Evolutionary conservation across 495 filamentous ascomycete species (phyloP).

Genomic region (Penicillium atrosanguineum): DNA sequence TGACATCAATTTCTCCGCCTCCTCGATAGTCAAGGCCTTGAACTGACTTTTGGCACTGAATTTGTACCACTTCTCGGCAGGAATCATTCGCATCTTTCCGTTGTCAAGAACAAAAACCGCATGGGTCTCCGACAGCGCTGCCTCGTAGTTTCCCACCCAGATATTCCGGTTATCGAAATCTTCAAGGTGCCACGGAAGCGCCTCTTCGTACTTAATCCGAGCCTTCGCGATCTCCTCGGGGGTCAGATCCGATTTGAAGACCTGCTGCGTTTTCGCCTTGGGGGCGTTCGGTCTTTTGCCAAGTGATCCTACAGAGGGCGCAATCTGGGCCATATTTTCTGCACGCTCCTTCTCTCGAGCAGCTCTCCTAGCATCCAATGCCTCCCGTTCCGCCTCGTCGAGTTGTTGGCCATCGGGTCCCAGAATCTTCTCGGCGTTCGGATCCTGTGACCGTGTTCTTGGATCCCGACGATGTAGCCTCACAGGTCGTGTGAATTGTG

Average conservation of each 20-base stretch:
- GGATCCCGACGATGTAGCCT: conserved; percentile 87
- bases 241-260: conserved; percentile 77
- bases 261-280: conserved; percentile 64
- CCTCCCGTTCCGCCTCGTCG: conserved; percentile 68
- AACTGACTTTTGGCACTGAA: conserved; percentile 82
- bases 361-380: conserved; percentile 63
- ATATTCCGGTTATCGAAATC: conserved; percentile 92
- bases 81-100: conserved; percentile 76
- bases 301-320: conserved; percentile 60
- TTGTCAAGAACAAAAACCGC: conserved; percentile 69
- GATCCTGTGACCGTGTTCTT: conserved; percentile 56
- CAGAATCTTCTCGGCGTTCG: conserved; percentile 44
- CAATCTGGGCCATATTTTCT: conserved; percentile 82
- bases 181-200: conserved; percentile 92
- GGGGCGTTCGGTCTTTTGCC: conserved; percentile 59
- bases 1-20: conserved; percentile 78
- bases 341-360: conserved; percentile 81
- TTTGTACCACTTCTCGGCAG: conserved; percentile 92
- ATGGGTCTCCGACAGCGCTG: conserved; percentile 72
- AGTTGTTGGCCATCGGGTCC: conserved; percentile 40
- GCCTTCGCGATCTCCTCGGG: conserved; percentile 75
- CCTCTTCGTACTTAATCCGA: conserved; percentile 88
- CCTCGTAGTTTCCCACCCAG: conserved; percentile 90
- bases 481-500: conserved; percentile 83
- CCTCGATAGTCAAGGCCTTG: conserved; percentile 75